phyloP scores from a whole-genome alignment of 192 early-diverging fungal genomes.

The Backusella mclennaniae region DNA sequence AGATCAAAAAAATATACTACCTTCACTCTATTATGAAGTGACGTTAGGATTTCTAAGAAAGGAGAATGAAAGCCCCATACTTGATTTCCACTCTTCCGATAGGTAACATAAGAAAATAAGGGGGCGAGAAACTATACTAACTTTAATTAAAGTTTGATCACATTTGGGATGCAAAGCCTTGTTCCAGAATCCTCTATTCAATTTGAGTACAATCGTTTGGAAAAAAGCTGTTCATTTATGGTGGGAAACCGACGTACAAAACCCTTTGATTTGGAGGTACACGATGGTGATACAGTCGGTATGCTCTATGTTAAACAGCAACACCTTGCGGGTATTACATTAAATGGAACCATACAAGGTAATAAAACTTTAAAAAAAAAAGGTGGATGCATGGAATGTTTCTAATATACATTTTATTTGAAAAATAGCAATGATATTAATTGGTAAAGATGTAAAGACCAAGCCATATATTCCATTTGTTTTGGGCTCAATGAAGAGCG shows the following conservation, averaged over 20 bases:
- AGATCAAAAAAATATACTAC: neutral
- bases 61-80: neutral
- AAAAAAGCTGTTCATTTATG: slow-evolving; percentile 6
- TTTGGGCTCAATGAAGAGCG: neutral
- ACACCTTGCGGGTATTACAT: slow-evolving; percentile 3
- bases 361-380: neutral
- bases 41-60: neutral
- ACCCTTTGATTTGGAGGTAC: slow-evolving; percentile 13
- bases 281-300: slow-evolving; percentile 28
- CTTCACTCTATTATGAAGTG: slow-evolving; percentile 31
- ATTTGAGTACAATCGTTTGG: neutral
- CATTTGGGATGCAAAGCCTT: slow-evolving; percentile 14
- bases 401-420: neutral
- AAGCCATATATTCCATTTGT: slow-evolving; percentile 17
- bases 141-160: neutral
- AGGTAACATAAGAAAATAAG: neutral
- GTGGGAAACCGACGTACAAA: neutral
- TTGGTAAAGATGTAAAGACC: neutral
- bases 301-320: slow-evolving; percentile 5
- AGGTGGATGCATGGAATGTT: neutral
- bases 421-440: neutral
- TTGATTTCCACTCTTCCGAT: neutral
- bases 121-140: neutral
- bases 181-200: neutral
- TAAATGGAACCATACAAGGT: slow-evolving; percentile 24